Conservation (phyloP, 2,329 filamentous ascomycete species). For the Colletotrichum cuscutae region DNA sequence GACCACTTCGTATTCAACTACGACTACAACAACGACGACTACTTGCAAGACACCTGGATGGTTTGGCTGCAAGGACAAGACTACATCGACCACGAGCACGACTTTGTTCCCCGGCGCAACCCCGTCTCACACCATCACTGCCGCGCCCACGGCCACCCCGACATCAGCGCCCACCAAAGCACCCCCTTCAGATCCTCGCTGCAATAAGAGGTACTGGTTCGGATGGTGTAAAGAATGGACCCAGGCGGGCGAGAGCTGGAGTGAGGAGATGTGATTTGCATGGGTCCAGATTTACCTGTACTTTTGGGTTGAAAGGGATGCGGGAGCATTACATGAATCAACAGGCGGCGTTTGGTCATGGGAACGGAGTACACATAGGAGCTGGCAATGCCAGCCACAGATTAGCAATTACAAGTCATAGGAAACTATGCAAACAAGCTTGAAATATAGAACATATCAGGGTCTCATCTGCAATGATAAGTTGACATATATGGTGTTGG, state of each 20-base stretch:
- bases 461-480: no score
- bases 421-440: not conserved
- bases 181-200: constrained; percentile 43
- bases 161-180: constrained; percentile 39
- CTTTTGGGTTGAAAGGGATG: not conserved
- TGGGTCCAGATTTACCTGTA: not conserved
- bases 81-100: constrained; percentile 40
- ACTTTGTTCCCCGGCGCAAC: constrained; percentile 20
- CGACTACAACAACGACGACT: constrained; percentile 41
- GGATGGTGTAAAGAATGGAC: constrained; percentile 54
- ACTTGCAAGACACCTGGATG: constrained; percentile 63
- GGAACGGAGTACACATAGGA: not conserved
- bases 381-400: not conserved
- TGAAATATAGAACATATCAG: no score
- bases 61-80: constrained; percentile 62
- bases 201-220: constrained; percentile 52
- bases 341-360: constrained; percentile 2
- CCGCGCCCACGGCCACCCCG: constrained; percentile 44
- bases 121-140: constrained; percentile 42
- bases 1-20: constrained; percentile 40
- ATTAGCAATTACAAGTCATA: not conserved
- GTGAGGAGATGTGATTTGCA: constrained; percentile 30
- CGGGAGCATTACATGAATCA: not conserved
- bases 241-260: not conserved
- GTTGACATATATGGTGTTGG: no score